These are phyloP conservation scores for Xylaria sp. DNA, from an alignment of 2,329 filamentous ascomycete genomes.

Conservation along the genomic window DNA sequence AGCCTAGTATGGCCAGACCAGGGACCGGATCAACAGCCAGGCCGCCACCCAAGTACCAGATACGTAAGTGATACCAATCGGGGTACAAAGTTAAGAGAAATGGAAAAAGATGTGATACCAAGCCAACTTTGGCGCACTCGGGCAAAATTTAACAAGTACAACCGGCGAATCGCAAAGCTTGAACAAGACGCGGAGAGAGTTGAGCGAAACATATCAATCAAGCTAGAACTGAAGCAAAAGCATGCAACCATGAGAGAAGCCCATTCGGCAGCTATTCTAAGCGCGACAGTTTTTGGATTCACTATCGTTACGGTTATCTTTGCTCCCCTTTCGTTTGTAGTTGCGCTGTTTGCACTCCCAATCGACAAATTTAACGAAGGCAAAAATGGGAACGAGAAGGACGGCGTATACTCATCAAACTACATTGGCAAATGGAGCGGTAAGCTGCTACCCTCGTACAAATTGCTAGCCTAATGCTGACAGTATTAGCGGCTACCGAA, in stretches of 20 bases:
- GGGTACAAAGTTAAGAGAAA: too few relatives aligned
- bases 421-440: constrained; percentile 17
- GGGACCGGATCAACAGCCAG: not conserved
- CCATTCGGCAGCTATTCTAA: constrained; percentile 1
- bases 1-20: constrained; percentile 32
- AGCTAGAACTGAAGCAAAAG: constrained; percentile 6
- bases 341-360: constrained; percentile 1
- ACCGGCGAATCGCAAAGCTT: constrained; percentile 1
- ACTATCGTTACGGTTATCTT: constrained; percentile 5
- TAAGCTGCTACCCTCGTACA: not conserved
- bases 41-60: not conserved
- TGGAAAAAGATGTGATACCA: not conserved
- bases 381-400: not conserved
- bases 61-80: not conserved
- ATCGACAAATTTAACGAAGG: constrained; percentile 14
- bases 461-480: not conserved
- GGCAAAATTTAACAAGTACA: constrained; percentile 3
- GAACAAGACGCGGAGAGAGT: constrained; percentile 10
- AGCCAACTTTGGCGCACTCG: not conserved
- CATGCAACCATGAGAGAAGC: constrained; percentile 9
- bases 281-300: constrained; percentile 10
- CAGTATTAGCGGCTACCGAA: not conserved
- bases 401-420: not conserved
- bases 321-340: constrained; percentile 4
- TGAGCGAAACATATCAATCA: not conserved